Evolutionary conservation across 1,284 basidiomycete species (phyloP).

Genomic region (Marasmius tenuissimus): DNA sequence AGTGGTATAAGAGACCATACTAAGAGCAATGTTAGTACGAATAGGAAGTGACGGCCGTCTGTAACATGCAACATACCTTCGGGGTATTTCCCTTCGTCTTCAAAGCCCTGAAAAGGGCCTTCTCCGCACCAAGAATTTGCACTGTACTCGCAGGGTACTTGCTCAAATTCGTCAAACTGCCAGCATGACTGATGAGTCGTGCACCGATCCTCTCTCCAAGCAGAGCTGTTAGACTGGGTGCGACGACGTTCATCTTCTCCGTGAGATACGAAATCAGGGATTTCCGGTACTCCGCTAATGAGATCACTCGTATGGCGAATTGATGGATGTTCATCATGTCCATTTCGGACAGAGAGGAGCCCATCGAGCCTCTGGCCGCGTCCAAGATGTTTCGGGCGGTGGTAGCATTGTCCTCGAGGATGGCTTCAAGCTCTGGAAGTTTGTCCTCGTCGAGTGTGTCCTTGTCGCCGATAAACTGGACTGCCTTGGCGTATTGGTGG

Average conservation of each 20-base stretch:
- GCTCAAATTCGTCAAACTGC: slow-evolving; percentile 93
- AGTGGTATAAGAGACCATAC: slow-evolving; percentile 94
- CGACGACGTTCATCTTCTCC: slow-evolving; percentile 98
- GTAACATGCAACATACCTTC: slow-evolving; percentile 57
- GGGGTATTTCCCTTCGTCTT: slow-evolving; percentile 99
- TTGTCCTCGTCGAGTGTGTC: slow-evolving; percentile 75
- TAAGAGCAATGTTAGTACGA: slow-evolving; percentile 28
- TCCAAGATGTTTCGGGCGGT: slow-evolving; percentile 94
- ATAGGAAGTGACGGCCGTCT: not conserved
- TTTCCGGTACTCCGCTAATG: slow-evolving; percentile 93
- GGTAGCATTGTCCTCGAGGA: slow-evolving; percentile 87
- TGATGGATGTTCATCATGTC: slow-evolving; percentile 97
- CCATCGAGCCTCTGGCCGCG: slow-evolving; percentile 94
- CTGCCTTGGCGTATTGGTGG: slow-evolving; percentile 89
- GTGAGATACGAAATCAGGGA: slow-evolving; percentile 87
- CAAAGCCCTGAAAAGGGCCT: slow-evolving; percentile 95
- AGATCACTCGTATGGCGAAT: slow-evolving; percentile 90
- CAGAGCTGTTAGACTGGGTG: slow-evolving; percentile 92
- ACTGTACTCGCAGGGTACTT: slow-evolving; percentile 99
- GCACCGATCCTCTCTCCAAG: slow-evolving; percentile 96
- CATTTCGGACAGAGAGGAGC: slow-evolving; percentile 87
- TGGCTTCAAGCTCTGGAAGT: slow-evolving; percentile 78
- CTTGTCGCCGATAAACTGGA: slow-evolving; percentile 91
- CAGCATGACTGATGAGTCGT: slow-evolving; percentile 95
- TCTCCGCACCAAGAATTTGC: slow-evolving; percentile 97